Evolutionary conservation across 768 basidiomycete species (phyloP), one percentile per base, ranked within the genome.

Genomic region (Neoboletus brunneissimus): DNA sequence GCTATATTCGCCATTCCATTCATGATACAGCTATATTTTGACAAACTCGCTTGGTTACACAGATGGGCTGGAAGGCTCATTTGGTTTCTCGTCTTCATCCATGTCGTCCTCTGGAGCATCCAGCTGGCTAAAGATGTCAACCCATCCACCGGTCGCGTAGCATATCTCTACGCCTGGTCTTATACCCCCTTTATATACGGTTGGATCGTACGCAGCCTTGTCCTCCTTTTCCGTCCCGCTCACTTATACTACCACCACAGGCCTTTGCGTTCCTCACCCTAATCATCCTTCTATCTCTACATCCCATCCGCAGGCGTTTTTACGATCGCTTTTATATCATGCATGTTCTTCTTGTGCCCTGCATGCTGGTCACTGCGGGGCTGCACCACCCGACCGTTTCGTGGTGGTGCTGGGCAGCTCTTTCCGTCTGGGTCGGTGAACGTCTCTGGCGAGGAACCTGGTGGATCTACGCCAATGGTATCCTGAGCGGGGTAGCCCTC

Each of bases 31-130:
- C 61, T 89, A n/a, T 80, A 83, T 62, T 87, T 87, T 63, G 89
- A 92, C 76, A 89, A 89, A 66, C 80, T 91, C 11, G 79, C 83
- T 5, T 78, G 83, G 71, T 73, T 90, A 8, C 90, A 91, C 69
- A 80, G 81, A 27, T 88, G 88, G 84, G 73, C 81, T 5, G 90
- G 86, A 2, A 76, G 88, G 51, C 71, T 91, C 42, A 78, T 90
- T 22, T 92, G 87, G 84, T 67, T 83, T 46, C 67, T 88, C 51
- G 79, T 81, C 8, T 68, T 79, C 4, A 60, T 83, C 3, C 89
- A 92, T 67, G 82, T 86, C 32, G 75, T 71, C 3, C 71, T 86
- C 1, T 92, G 89, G 90, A 84, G 82, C 54, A 77, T 87, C 7
- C 86, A 91, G 65, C 74, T 91, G 42, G 67, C 70, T 40, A 73